phyloP scores from a whole-genome alignment of 1,284 basidiomycete genomes.

The Golubevia pallescens region DNA sequence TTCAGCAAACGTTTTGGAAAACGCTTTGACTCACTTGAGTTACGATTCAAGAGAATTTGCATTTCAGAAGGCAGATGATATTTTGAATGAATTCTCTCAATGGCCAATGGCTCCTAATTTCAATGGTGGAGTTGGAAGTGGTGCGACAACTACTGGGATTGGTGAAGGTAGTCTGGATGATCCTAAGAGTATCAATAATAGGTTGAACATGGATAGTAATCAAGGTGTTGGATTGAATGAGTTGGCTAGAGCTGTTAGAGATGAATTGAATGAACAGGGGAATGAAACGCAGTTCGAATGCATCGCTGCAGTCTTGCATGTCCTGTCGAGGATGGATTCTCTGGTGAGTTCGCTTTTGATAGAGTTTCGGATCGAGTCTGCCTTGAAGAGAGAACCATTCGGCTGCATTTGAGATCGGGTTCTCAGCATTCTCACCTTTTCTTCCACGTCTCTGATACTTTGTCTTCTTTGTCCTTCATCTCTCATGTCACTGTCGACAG shows the following conservation, averaged over 20 bases:
- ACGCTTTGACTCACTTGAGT: constrained; percentile 52
- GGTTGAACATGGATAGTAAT: constrained; percentile 15
- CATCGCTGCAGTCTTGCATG: constrained; percentile 51
- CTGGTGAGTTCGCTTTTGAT: constrained; percentile 20
- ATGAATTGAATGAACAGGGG: constrained; percentile 35
- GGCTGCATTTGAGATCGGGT: too few species aligned
- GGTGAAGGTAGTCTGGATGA: constrained; percentile 14
- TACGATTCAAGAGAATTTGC: constrained; percentile 49
- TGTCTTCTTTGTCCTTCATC: too few species aligned
- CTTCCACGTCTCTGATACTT: too few species aligned
- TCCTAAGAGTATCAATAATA: not conserved
- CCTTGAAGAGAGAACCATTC: too few species aligned
- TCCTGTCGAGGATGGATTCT: constrained; percentile 49
- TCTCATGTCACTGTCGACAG: too few species aligned
- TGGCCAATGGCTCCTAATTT: constrained; percentile 60
- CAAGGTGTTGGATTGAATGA: constrained; percentile 36
- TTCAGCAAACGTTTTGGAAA: constrained; percentile 57
- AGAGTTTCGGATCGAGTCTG: too few species aligned
- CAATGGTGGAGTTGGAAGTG: not conserved
- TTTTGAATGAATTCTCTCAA: constrained; percentile 47
- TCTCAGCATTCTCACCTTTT: too few species aligned
- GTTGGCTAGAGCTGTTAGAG: constrained; percentile 37
- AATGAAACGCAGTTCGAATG: constrained; percentile 43
- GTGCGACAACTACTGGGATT: constrained; percentile 8
- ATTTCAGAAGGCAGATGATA: constrained; percentile 47